phyloP scores from a whole-genome alignment of 345 rosid species.

The Populus deltoides region DNA sequence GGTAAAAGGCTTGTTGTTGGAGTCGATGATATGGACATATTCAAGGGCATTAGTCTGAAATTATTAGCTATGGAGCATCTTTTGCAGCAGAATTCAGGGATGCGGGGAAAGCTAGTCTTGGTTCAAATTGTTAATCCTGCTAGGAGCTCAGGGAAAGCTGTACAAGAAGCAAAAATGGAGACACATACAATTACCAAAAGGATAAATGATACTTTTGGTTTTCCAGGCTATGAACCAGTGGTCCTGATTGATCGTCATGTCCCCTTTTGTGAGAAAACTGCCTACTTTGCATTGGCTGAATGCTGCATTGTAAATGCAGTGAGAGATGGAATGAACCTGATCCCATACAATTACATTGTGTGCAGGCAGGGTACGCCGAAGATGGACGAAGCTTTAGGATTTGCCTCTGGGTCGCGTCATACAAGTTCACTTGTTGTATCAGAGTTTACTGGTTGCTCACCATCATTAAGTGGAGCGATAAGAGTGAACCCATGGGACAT shows the following conservation, averaged over 20 bases:
- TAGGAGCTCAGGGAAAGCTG: constrained; percentile 42
- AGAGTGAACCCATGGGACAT: constrained; percentile 49
- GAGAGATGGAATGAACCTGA: constrained; percentile 48
- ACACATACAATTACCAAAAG: constrained; percentile 21
- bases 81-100: constrained; percentile 26
- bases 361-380: constrained; percentile 41
- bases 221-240: constrained; percentile 40
- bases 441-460: constrained; percentile 48
- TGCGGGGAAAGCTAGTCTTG: constrained; percentile 36
- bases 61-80: constrained; percentile 42
- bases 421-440: constrained; percentile 44
- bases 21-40: constrained; percentile 50
- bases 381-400: constrained; percentile 33
- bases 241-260: constrained; percentile 37
- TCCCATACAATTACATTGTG: constrained; percentile 40
- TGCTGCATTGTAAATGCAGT: constrained; percentile 47
- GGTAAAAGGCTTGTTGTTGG: constrained; percentile 40
- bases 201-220: constrained; percentile 31
- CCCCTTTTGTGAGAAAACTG: constrained; percentile 39
- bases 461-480: constrained; percentile 47
- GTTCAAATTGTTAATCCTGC: constrained; percentile 49
- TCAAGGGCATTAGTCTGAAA: constrained; percentile 47
- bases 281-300: constrained; percentile 45
- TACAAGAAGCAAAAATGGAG: constrained; percentile 35
- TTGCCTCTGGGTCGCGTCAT: constrained; percentile 19